These are phyloP conservation scores for Rhizopogon parksii DNA, from an alignment of 1,284 basidiomycete species.

Conservation along the genomic window DNA sequence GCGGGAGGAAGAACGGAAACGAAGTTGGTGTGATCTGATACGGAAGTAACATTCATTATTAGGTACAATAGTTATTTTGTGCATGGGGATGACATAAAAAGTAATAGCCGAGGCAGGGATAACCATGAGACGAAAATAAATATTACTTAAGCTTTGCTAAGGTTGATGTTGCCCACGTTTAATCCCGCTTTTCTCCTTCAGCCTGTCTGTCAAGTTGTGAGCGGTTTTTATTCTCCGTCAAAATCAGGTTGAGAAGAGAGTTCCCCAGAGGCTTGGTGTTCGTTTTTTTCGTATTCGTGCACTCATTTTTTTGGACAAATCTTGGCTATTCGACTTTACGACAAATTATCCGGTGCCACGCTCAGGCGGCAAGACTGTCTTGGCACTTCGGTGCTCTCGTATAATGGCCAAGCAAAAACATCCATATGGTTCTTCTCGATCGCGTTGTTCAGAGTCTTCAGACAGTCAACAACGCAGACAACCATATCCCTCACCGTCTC, in stretches of 20 bases:
- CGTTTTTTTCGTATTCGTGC: neutral
- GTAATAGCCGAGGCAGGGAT: neutral
- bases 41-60: neutral
- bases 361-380: constrained; percentile 29
- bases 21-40: constrained; percentile 29
- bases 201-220: constrained; percentile 1
- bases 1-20: constrained; percentile 48
- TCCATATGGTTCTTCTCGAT: constrained; percentile 7
- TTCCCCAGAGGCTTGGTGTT: neutral
- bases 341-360: constrained; percentile 20
- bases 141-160: constrained; percentile 25
- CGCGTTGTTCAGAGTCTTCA: too few relatives aligned
- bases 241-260: neutral
- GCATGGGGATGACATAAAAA: too few relatives aligned
- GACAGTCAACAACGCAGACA: neutral
- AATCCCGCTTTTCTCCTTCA: constrained; percentile 4
- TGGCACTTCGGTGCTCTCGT: constrained; percentile 28
- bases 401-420: constrained; percentile 32
- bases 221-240: neutral
- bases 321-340: constrained; percentile 2
- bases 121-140: neutral
- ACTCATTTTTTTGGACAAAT: constrained; percentile 5
- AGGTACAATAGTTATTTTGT: too few relatives aligned
- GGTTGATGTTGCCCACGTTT: constrained; percentile 8
- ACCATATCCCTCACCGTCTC: constrained; percentile 9